These are phyloP conservation scores for Grigorovia jiainica DNA, from an alignment of 805 yeast genomes.

Conservation along the genomic window DNA sequence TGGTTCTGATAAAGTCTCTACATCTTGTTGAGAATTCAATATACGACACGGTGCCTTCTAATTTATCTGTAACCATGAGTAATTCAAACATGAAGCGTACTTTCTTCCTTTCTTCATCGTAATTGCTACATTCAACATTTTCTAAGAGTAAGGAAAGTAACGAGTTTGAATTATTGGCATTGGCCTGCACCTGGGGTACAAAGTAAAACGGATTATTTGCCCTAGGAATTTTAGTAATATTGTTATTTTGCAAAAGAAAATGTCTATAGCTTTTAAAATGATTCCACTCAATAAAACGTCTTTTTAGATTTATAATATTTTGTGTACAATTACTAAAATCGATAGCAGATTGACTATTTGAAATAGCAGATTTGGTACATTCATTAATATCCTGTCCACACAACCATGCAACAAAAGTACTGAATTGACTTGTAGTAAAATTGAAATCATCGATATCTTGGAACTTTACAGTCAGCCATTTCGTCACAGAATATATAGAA, in stretches of 20 bases:
- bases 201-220: no score
- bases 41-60: constrained; percentile 11
- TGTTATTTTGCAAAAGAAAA: no score
- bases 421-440: constrained; percentile 16
- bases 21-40: neutral
- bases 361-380: no score
- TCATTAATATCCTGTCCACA: constrained; percentile 14
- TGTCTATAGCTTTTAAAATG: no score
- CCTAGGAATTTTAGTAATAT: no score
- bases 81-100: constrained; percentile 14
- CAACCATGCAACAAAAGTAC: constrained; percentile 38
- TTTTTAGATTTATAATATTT: no score
- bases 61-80: constrained; percentile 6
- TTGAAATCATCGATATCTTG: constrained; percentile 12
- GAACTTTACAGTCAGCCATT: constrained; percentile 49
- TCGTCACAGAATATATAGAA: constrained; percentile 29
- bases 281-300: no score
- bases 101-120: neutral
- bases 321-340: no score
- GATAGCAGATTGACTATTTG: no score
- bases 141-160: constrained; percentile 9
- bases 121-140: constrained; percentile 5
- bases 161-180: no score
- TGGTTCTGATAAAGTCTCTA: constrained; percentile 3
- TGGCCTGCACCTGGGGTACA: no score